Conservation (phyloP, 2,329 filamentous ascomycete genomes). For the Karstenula rhodostoma region DNA sequence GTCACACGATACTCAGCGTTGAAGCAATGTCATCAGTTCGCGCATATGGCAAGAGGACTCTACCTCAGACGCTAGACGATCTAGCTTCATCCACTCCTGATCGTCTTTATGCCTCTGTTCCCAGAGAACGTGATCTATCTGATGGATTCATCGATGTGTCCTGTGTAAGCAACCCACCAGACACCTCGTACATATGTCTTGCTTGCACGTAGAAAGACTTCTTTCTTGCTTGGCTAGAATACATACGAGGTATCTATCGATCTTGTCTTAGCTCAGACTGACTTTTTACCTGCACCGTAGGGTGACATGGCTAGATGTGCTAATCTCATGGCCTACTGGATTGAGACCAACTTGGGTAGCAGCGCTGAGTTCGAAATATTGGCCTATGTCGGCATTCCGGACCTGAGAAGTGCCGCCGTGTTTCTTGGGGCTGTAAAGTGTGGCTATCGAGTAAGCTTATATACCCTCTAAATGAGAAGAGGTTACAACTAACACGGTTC, state of each 20-base stretch:
- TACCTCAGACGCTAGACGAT: constrained; percentile 21
- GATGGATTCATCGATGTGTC: constrained; percentile 21
- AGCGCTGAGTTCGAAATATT: constrained; percentile 24
- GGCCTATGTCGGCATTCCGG: constrained; percentile 28
- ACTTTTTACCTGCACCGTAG: too few relatives aligned
- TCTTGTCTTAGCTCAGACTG: too few relatives aligned
- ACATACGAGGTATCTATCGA: too few relatives aligned
- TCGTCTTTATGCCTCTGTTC: constrained; percentile 22
- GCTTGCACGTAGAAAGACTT: too few relatives aligned
- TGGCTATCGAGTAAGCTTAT: constrained; percentile 26
- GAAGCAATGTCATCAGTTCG: not conserved
- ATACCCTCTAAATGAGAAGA: not conserved
- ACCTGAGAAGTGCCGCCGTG: constrained; percentile 22
- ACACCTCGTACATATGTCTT: too few relatives aligned
- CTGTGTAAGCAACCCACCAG: too few relatives aligned
- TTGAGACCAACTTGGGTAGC: constrained; percentile 5
- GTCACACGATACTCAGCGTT: too few relatives aligned
- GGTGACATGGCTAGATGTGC: constrained; percentile 22
- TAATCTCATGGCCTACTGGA: constrained; percentile 20
- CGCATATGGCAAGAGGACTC: constrained; percentile 9
- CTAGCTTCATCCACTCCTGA: constrained; percentile 9
- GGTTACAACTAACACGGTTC: not conserved
- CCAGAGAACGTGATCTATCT: constrained; percentile 12
- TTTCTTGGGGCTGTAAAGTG: constrained; percentile 27
- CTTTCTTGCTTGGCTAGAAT: too few relatives aligned